Evolutionary conservation across 2,329 filamentous ascomycete genomes (phyloP), one percentile per base, ranked within the genome.

Genomic region (Aspergillus phoenicis): DNA sequence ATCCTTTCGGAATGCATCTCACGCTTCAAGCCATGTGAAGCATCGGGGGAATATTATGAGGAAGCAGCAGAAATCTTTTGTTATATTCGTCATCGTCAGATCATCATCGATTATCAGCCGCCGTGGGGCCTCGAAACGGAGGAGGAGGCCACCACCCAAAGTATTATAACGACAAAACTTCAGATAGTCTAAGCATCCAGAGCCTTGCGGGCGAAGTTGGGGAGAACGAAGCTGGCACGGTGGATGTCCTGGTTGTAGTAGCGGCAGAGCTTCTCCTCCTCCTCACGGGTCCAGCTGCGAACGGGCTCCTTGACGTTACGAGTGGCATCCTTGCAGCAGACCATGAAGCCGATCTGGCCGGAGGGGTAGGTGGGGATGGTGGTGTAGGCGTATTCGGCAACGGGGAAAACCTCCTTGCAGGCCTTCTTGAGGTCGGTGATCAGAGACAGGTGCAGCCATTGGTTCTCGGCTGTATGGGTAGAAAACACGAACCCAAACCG

Each of bases 271-370:
- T 91, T 89, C 75, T 91, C 89, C 86, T 99, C 95, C 81, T 98
- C 93, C 81, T 96, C 93, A 66, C 84, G 77, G 66, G 87, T 84
- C 89, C 93, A 96, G 71, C 81, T 84, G 75, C 95, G 90, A 64
- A 97, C 75, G 57, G 95, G 95, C 80, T 89, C 91, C 79, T 86
- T 91, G 76, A 98, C 86, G 81, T 99, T 86, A 78, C 89, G 87
- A 75, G 81, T 87, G 77, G 88, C 83, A 77, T 98, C 94, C 88
- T 99, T 98, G 89, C 86, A 91, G 89, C 95, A 98, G 76, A 99
- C 91, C 93, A 99, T 97, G 89, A 99, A 99, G 77, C 95, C 95
- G 75, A 99, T 99, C 84, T 99, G 95, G 77, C 95, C 95, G 60
- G 92, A 96, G 68, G 95, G 95, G 85, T 99, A 99, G 76, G 95